Conservation (phyloP, 495 filamentous ascomycete genomes). For the Penicillium atrosanguineum region DNA sequence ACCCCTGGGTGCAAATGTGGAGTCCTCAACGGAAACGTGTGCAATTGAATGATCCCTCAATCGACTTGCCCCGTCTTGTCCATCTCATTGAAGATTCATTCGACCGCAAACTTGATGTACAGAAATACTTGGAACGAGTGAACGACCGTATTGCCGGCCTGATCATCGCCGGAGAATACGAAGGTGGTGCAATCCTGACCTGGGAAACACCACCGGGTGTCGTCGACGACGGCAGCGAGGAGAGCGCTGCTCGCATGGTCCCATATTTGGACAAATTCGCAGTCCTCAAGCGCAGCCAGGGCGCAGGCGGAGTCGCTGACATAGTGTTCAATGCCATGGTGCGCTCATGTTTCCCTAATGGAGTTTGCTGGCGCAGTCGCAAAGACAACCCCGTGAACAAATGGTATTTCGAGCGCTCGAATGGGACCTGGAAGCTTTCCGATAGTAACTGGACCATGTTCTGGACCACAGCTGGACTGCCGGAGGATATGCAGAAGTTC, state of each 20-base stretch:
- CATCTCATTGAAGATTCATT: slow-evolving; percentile 95
- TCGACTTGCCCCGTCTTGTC: slow-evolving; percentile 79
- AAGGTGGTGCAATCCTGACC: slow-evolving; percentile 90
- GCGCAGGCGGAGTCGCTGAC: slow-evolving; percentile 88
- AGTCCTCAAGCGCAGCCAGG: slow-evolving; percentile 82
- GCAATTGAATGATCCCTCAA: slow-evolving; percentile 69
- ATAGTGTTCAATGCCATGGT: slow-evolving; percentile 97
- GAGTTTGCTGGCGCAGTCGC: slow-evolving; percentile 78
- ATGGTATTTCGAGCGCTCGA: slow-evolving; percentile 91
- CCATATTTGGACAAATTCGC: slow-evolving; percentile 99
- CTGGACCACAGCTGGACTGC: slow-evolving; percentile 76
- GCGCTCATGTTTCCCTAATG: slow-evolving; percentile 74
- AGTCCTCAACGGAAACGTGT: slow-evolving; percentile 56
- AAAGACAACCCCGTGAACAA: slow-evolving; percentile 85
- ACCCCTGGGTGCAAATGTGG: slow-evolving; percentile 65
- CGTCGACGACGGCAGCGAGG: slow-evolving; percentile 49
- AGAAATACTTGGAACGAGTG: slow-evolving; percentile 77
- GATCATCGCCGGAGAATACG: slow-evolving; percentile 94
- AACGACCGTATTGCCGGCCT: slow-evolving; percentile 77
- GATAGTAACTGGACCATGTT: slow-evolving; percentile 93
- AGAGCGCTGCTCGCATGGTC: slow-evolving; percentile 58
- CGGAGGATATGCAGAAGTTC: slow-evolving; percentile 55
- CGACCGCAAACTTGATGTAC: slow-evolving; percentile 74
- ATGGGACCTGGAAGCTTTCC: slow-evolving; percentile 75
- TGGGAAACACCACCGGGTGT: slow-evolving; percentile 79